Evolutionary conservation across 345 rosid species (phyloP).

Genomic region (Eucalyptus paniculata): DNA sequence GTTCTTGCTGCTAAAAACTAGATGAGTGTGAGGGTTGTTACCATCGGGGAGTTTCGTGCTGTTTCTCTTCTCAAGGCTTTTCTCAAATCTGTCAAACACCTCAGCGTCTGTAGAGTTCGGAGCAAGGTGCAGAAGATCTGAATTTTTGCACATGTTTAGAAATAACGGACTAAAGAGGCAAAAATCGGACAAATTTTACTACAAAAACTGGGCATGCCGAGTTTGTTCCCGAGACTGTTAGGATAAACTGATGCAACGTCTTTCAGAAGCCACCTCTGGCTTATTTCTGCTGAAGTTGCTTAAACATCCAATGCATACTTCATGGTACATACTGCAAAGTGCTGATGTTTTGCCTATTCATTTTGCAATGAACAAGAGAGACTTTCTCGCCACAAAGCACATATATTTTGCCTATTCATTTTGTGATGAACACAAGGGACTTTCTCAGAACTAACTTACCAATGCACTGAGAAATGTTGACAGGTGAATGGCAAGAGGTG

Average conservation of each 20-base stretch:
- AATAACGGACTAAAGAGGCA: background rate
- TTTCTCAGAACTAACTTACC: slow-evolving; percentile 19
- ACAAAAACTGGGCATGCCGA: background rate
- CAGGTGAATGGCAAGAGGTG: slow-evolving; percentile 23
- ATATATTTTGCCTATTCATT: background rate
- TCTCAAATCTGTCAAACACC: slow-evolving; percentile 46
- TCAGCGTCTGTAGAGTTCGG: slow-evolving; percentile 59
- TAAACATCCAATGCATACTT: background rate
- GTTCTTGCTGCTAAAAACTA: background rate
- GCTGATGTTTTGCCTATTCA: background rate
- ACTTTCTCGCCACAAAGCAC: background rate
- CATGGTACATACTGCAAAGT: background rate
- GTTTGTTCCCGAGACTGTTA: background rate
- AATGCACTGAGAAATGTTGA: slow-evolving; percentile 46
- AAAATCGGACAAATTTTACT: background rate
- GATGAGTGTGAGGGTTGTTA: background rate
- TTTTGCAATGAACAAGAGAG: background rate
- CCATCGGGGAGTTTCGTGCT: background rate
- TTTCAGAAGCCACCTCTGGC: background rate
- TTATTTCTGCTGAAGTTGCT: background rate
- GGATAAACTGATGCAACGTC: background rate
- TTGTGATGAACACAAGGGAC: background rate
- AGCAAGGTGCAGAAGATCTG: slow-evolving; percentile 54
- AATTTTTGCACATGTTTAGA: background rate
- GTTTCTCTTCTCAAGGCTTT: slow-evolving; percentile 4